These are phyloP conservation scores for Phytomonas sp. DNA, from an alignment of 208 protist genomes.

Conservation along the genomic window DNA sequence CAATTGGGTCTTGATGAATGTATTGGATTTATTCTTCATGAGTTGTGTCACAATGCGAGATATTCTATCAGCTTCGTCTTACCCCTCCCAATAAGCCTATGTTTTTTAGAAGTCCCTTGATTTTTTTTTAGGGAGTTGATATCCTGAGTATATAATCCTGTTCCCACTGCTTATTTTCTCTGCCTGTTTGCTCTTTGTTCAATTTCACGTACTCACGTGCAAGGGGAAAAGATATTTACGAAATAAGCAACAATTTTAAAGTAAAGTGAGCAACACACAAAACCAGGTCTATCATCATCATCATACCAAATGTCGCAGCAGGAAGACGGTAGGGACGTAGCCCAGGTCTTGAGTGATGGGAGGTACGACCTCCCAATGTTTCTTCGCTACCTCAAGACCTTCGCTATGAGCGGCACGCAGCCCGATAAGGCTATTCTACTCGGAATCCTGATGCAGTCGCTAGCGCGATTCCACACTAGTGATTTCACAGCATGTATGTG, in stretches of 20 bases:
- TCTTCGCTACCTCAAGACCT: constrained; percentile 70
- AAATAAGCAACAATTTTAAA: constrained; percentile 4
- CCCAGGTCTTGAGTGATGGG: constrained; percentile 68
- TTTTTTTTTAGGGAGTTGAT: neutral
- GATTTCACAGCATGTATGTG: constrained; percentile 85
- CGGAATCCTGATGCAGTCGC: constrained; percentile 70
- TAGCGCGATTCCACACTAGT: constrained; percentile 78
- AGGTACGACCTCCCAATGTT: constrained; percentile 80
- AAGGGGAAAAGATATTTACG: constrained; percentile 4
- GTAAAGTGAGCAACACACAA: neutral
- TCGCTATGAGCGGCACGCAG: constrained; percentile 45
- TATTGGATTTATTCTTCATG: neutral
- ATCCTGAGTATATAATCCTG: constrained; percentile 1
- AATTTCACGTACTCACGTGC: neutral
- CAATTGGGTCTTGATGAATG: neutral
- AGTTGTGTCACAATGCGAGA: neutral
- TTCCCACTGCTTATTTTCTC: constrained; percentile 8
- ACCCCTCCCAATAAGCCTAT: neutral
- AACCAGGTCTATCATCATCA: neutral
- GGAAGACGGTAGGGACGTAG: constrained; percentile 59
- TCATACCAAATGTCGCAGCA: constrained; percentile 19
- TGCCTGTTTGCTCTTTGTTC: constrained; percentile 3
- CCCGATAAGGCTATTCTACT: constrained; percentile 73
- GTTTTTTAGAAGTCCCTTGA: neutral
- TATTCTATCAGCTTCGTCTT: neutral